phyloP scores from a whole-genome alignment of 2,329 filamentous ascomycete genomes.

The Fonsecaea multimorphosa region DNA sequence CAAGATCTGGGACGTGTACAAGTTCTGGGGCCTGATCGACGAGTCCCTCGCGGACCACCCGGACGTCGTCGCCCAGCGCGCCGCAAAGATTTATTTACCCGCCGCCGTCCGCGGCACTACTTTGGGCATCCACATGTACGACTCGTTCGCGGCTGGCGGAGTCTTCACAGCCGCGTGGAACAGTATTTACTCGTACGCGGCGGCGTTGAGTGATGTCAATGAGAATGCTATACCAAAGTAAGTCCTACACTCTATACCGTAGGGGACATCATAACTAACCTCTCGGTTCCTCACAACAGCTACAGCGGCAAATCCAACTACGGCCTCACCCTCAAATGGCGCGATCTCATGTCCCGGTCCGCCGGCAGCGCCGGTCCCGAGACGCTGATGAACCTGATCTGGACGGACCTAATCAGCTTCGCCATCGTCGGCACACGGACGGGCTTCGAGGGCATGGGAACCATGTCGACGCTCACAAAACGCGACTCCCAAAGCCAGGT shows the following conservation, averaged over 20 bases:
- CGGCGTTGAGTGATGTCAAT: conserved; percentile 5
- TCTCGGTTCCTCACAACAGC: not conserved
- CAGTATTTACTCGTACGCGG: conserved; percentile 11
- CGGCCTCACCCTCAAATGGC: conserved; percentile 28
- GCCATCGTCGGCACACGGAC: conserved; percentile 49
- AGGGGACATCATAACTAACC: too few relatives aligned
- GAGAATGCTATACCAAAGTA: not conserved
- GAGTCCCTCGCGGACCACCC: not conserved
- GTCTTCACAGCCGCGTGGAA: conserved; percentile 12
- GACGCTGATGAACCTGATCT: conserved; percentile 52
- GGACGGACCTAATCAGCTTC: conserved; percentile 53
- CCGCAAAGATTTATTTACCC: conserved; percentile 1
- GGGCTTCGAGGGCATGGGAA: conserved; percentile 13
- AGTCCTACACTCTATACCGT: not conserved
- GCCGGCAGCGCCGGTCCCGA: conserved; percentile 41
- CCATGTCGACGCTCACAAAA: not conserved
- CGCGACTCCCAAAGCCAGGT: not conserved
- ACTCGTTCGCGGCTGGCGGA: conserved; percentile 5
- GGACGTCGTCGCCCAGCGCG: not conserved
- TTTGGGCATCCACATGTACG: conserved; percentile 8
- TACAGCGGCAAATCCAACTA: conserved; percentile 14
- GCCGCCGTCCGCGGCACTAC: conserved; percentile 6
- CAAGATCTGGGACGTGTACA: conserved; percentile 43
- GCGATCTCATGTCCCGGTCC: conserved; percentile 41
- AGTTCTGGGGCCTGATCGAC: conserved; percentile 10